phyloP scores from a whole-genome alignment of 179 eudicot genomes.

The Beta lomatogona region DNA sequence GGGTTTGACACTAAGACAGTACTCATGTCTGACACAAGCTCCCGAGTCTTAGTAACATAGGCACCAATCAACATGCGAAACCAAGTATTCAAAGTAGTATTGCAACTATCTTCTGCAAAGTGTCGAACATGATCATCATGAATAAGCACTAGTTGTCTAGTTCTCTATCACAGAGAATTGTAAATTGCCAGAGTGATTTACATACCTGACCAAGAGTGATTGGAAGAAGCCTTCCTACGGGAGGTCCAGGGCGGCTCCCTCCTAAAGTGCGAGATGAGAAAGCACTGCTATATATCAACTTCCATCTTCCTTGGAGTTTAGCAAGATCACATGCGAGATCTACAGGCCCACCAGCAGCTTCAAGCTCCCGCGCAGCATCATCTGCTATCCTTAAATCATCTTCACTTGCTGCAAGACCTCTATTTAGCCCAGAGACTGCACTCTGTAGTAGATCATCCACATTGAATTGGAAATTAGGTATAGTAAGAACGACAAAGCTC shows the following conservation, averaged over 20 bases:
- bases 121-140: not conserved
- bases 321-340: conserved; percentile 64
- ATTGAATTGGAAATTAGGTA: conserved; percentile 1
- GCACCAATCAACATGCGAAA: not conserved
- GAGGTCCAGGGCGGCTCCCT: conserved; percentile 95
- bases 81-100: not conserved
- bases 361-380: conserved; percentile 80
- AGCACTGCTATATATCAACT: conserved; percentile 84
- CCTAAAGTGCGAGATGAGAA: conserved; percentile 94
- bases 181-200: not conserved
- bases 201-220: conserved; percentile 92
- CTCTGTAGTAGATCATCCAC: conserved; percentile 45
- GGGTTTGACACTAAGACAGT: too few species aligned
- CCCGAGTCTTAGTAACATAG: too few species aligned
- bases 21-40: too few species aligned
- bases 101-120: not conserved
- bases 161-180: not conserved
- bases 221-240: conserved; percentile 81
- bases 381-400: conserved; percentile 82
- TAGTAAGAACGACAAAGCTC: not conserved
- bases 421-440: conserved; percentile 83
- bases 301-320: conserved; percentile 92
- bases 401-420: conserved; percentile 93
- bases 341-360: conserved; percentile 61
- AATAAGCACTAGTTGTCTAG: conserved; percentile 1